Conservation (phyloP, 2,329 filamentous ascomycete genomes). For the Colletotrichum tamarilloi region DNA sequence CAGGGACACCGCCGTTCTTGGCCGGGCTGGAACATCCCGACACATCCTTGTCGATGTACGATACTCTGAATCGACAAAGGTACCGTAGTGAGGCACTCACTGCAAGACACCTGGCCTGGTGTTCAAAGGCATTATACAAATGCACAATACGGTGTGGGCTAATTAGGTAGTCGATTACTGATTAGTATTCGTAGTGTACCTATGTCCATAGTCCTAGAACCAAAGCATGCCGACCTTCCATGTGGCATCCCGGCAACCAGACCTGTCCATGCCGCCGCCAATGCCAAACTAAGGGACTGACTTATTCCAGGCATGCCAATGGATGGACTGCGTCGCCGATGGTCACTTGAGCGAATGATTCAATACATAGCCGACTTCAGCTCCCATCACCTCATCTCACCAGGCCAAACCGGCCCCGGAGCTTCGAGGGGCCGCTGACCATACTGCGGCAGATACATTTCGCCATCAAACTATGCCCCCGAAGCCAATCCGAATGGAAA, state of each 20-base stretch:
- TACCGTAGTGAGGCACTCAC: no score
- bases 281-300: constrained; percentile 5
- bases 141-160: background rate
- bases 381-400: constrained; percentile 7
- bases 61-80: constrained; percentile 14
- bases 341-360: constrained; percentile 7
- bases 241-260: constrained; percentile 24
- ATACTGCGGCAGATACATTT: background rate
- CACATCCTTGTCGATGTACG: background rate
- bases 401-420: background rate
- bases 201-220: background rate
- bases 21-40: constrained; percentile 12
- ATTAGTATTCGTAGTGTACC: background rate
- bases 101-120: background rate
- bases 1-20: constrained; percentile 21
- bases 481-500: background rate
- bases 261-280: constrained; percentile 8
- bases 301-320: constrained; percentile 13
- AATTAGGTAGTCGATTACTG: background rate
- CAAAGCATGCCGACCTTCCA: constrained; percentile 20
- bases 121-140: background rate
- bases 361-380: constrained; percentile 10
- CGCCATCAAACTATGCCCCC: background rate
- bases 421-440: background rate
- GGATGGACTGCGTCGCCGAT: constrained; percentile 4